Evolutionary conservation across 176 grass and related monocot genomes (phyloP).

Genomic region (Aegilops umbellulata): DNA sequence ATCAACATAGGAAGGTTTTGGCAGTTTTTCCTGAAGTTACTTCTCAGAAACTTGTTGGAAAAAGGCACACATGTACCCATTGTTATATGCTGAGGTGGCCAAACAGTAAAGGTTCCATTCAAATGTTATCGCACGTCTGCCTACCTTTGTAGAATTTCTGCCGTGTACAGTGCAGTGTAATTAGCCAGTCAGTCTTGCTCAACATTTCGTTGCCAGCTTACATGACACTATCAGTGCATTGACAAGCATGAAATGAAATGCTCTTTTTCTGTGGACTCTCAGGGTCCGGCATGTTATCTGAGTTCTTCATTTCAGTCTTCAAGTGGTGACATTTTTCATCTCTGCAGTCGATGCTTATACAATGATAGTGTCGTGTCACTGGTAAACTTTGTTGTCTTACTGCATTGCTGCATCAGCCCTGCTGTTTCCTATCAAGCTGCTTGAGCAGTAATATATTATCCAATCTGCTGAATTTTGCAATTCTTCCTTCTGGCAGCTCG

Average conservation of each 20-base stretch:
- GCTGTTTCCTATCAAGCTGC: neutral
- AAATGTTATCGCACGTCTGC: neutral
- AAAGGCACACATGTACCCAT: neutral
- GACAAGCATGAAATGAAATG: neutral
- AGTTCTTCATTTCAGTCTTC: neutral
- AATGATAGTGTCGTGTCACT: neutral
- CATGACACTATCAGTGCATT: neutral
- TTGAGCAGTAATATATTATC: neutral
- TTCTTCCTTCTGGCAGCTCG: neutral
- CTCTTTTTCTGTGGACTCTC: neutral
- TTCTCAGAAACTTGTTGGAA: neutral
- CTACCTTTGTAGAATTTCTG: neutral
- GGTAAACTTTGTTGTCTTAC: neutral
- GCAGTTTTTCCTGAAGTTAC: neutral
- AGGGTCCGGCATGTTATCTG: neutral
- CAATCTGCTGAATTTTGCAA: neutral
- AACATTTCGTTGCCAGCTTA: conserved; percentile 14
- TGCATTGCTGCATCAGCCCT: neutral
- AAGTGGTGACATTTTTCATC: neutral
- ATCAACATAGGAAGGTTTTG: neutral
- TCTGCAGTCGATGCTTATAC: neutral
- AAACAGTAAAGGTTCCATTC: neutral
- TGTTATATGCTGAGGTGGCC: neutral
- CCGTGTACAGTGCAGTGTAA: neutral
- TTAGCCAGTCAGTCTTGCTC: neutral